Conservation (phyloP, 225 moss, liverwort and hornwort genomes). For the Takakia lepidozioides region DNA sequence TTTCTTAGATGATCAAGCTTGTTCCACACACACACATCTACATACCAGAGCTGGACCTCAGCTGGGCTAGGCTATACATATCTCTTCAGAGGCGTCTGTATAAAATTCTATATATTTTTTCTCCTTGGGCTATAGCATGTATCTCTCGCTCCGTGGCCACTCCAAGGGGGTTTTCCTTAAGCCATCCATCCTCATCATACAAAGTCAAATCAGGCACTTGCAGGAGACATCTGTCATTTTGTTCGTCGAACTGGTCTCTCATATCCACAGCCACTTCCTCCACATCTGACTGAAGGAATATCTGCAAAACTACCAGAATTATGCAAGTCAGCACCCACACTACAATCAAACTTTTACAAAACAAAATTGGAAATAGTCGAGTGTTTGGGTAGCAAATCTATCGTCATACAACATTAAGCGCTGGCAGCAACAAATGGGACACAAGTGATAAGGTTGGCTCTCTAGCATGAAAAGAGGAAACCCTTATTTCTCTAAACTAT, state of each 20-base stretch:
- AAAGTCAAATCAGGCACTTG: constrained; percentile 9
- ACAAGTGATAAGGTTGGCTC: no score
- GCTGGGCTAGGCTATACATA: no score
- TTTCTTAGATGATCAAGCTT: no score
- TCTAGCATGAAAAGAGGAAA: no score
- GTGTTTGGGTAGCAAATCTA: no score
- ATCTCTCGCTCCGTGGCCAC: constrained; percentile 80
- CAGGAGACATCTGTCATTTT: constrained; percentile 18
- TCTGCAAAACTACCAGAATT: constrained; percentile 9
- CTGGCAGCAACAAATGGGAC: no score
- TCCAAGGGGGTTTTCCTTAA: constrained; percentile 53
- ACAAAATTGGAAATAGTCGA: no score
- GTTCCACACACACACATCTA: no score
- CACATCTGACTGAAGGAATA: constrained; percentile 77
- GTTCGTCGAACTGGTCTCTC: constrained; percentile 58
- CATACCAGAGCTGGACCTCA: no score
- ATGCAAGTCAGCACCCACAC: background rate
- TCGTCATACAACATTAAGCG: no score
- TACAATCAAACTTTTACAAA: no score
- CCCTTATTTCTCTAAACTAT: no score
- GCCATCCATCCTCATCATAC: constrained; percentile 54
- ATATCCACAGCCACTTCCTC: constrained; percentile 76
- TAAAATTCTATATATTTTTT: constrained; percentile 47
- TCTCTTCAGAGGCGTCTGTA: constrained; percentile 23
- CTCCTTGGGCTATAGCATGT: constrained; percentile 58